phyloP scores from a whole-genome alignment of 306 rosid species.

The Parietaria judaica region DNA sequence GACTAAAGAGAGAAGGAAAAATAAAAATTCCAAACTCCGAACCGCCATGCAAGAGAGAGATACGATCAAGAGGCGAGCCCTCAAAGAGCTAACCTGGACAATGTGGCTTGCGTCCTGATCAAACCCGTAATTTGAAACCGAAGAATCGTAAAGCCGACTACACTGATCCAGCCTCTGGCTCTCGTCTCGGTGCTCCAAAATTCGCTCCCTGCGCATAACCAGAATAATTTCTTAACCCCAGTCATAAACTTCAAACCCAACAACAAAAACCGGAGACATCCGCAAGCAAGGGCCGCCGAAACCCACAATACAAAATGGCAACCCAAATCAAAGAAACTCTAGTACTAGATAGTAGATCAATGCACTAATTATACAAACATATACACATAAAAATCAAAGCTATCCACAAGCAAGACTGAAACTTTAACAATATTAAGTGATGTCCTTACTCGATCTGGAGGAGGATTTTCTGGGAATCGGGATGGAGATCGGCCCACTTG shows the following conservation, averaged over 20 bases:
- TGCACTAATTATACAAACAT: too few species aligned
- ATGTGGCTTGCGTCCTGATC: constrained; percentile 86
- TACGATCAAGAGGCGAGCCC: neutral
- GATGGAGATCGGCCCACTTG: constrained; percentile 94
- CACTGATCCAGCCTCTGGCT: constrained; percentile 93
- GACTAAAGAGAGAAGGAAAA: too few species aligned
- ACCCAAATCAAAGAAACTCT: too few species aligned
- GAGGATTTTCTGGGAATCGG: constrained; percentile 84
- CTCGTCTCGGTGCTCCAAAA: constrained; percentile 78
- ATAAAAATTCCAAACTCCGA: neutral
- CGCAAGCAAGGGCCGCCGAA: neutral
- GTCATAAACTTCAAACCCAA: neutral
- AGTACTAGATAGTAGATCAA: too few species aligned
- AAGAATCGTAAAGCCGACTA: constrained; percentile 84
- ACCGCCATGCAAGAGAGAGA: neutral
- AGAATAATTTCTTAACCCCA: constrained; percentile 17
- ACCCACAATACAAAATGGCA: too few species aligned
- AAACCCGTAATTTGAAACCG: constrained; percentile 68
- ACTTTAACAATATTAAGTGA: too few species aligned
- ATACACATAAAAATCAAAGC: too few species aligned
- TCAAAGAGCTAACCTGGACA: constrained; percentile 55
- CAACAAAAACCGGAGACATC: neutral
- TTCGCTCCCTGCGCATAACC: constrained; percentile 48
- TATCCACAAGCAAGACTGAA: too few species aligned
- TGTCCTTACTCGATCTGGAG: constrained; percentile 69